Conservation (phyloP, 805 yeast species). For the Candida krabiensis region DNA sequence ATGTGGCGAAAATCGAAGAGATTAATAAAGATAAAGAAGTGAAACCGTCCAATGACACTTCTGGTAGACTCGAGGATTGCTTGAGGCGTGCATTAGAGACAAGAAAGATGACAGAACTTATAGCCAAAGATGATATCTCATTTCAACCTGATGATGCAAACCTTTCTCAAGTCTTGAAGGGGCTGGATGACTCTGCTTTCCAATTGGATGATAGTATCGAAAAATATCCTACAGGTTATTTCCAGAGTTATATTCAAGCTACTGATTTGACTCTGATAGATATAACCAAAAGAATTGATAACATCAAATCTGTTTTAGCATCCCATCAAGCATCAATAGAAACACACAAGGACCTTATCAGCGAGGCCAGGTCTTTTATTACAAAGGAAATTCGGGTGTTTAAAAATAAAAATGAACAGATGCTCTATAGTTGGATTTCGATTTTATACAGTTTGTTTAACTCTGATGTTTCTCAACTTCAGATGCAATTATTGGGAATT, state of each 20-base stretch:
- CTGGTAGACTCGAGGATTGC: slow-evolving; percentile 16
- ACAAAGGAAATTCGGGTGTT: slow-evolving; percentile 11
- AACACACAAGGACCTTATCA: slow-evolving; percentile 8
- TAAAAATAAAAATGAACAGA: slow-evolving; percentile 18
- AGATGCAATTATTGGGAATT: slow-evolving; percentile 26
- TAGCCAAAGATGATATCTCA: slow-evolving; percentile 2
- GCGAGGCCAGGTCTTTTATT: slow-evolving; percentile 9
- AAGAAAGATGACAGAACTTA: slow-evolving; percentile 11
- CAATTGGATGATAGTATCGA: slow-evolving; percentile 1
- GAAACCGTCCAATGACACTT: slow-evolving; percentile 1
- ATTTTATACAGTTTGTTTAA: slow-evolving; percentile 28
- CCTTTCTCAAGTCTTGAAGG: slow-evolving; percentile 12
- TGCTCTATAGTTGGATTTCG: slow-evolving; percentile 31
- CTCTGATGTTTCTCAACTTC: slow-evolving; percentile 25
- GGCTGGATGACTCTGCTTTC: slow-evolving; percentile 9
- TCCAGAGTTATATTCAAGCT: slow-evolving; percentile 19
- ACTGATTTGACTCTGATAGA: slow-evolving; percentile 22
- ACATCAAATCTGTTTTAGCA: slow-evolving; percentile 8
- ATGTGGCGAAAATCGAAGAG: neutral
- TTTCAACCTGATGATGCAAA: slow-evolving; percentile 4
- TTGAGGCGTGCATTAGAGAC: slow-evolving; percentile 17
- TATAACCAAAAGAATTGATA: slow-evolving; percentile 18
- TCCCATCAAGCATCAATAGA: slow-evolving; percentile 11
- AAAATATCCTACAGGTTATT: slow-evolving; percentile 1
- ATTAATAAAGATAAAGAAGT: neutral